Percentiles rank a stretch among this genome's conserved stretches.
phyloP scores from a whole-genome alignment of 352 stramenopile genomes.

The Phytophthora cactorum region DNA sequence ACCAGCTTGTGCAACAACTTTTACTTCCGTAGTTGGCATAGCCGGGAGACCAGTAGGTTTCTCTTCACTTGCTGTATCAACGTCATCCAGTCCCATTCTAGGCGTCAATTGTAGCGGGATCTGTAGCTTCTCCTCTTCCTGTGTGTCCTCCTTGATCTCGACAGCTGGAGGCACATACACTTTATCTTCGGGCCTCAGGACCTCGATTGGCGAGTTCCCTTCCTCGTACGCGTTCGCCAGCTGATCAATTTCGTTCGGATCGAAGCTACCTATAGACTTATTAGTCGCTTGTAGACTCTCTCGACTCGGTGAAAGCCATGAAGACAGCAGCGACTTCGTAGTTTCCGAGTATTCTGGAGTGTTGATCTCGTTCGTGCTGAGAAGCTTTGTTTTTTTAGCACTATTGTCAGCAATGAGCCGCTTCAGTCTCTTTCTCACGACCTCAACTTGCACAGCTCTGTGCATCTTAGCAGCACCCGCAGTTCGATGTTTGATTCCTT shows the following conservation, averaged over 20 bases:
- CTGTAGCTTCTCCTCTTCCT: slow-evolving; percentile 18
- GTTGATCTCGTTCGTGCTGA: not conserved
- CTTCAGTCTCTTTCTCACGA: slow-evolving; percentile 56
- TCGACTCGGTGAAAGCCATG: slow-evolving; percentile 23
- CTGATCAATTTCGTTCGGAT: slow-evolving; percentile 54
- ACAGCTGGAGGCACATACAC: not conserved
- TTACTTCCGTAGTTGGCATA: slow-evolving; percentile 16
- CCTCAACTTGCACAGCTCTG: slow-evolving; percentile 41
- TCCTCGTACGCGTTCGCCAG: slow-evolving; percentile 74
- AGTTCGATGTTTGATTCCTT: slow-evolving; percentile 18
- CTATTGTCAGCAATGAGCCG: slow-evolving; percentile 32
- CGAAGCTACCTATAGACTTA: slow-evolving; percentile 39
- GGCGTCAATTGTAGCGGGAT: slow-evolving; percentile 21
- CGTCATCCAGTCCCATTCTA: slow-evolving; percentile 2
- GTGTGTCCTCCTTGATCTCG: slow-evolving; percentile 11
- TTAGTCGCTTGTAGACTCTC: slow-evolving; percentile 11
- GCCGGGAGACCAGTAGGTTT: slow-evolving; percentile 12
- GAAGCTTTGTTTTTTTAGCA: not conserved
- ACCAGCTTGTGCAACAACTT: slow-evolving; percentile 27
- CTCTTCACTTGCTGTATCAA: slow-evolving; percentile 12
- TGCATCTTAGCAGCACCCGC: slow-evolving; percentile 51
- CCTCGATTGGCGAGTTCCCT: slow-evolving; percentile 15
- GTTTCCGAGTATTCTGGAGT: not conserved
- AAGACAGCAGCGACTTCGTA: slow-evolving; percentile 15
- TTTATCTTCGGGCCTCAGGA: slow-evolving; percentile 4